Percentiles rank a stretch among this genome's conserved stretches.
phyloP scores from a whole-genome alignment of 768 basidiomycete species.

The Auricularia cornea region DNA sequence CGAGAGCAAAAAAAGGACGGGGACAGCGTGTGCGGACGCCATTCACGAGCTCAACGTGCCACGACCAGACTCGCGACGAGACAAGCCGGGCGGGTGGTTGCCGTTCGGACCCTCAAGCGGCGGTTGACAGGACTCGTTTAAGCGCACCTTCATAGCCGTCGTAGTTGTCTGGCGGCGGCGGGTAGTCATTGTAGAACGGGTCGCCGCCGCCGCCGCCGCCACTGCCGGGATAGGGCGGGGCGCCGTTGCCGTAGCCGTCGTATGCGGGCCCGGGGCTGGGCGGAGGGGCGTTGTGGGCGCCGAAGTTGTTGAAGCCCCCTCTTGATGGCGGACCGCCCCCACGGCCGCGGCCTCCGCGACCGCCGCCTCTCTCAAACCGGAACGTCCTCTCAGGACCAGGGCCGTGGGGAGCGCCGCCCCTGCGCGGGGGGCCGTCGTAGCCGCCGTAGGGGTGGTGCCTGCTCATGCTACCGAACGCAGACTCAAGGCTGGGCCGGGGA shows the following conservation, averaged over 20 bases:
- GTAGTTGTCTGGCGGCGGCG: constrained; percentile 30
- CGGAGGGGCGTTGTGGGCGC: not conserved
- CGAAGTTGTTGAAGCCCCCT: constrained; percentile 32
- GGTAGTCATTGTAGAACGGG: not conserved
- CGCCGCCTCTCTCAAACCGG: constrained; percentile 33
- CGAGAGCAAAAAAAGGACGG: not conserved
- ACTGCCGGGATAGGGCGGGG: constrained; percentile 30
- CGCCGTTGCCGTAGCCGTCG: not conserved
- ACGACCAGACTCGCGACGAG: not conserved
- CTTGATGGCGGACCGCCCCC: constrained; percentile 44
- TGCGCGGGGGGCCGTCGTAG: constrained; percentile 56
- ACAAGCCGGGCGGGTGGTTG: not conserved
- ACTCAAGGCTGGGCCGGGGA: no score
- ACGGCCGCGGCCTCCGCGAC: constrained; percentile 46
- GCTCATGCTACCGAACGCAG: constrained; percentile 46
- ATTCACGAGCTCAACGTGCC: not conserved
- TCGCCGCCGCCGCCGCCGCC: constrained; percentile 30
- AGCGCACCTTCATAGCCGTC: constrained; percentile 83
- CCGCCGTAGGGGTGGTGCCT: constrained; percentile 83
- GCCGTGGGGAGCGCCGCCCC: constrained; percentile 46
- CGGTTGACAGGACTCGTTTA: constrained; percentile 25
- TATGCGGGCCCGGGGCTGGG: no score
- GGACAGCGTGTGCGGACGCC: not conserved
- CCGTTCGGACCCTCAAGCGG: not conserved
- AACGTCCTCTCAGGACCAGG: constrained; percentile 69